Evolutionary conservation across 805 yeast genomes (phyloP), one percentile per base, ranked within the genome.

Genomic region (Jamesozyma piceae): DNA sequence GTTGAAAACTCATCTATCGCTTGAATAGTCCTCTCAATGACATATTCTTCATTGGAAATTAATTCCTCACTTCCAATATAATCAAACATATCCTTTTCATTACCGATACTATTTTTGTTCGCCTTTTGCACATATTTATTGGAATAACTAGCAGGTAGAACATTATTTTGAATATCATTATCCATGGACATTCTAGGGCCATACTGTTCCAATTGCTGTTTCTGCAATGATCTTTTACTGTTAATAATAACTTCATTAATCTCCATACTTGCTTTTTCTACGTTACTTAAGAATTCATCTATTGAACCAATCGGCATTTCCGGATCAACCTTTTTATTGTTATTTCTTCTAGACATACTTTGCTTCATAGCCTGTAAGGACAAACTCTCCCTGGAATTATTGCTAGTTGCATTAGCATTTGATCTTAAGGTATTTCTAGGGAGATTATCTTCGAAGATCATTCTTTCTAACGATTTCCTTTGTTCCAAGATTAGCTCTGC

Each of bases 1-100:
- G 95, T 82, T 0, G 97, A 88, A 62, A 89, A 92, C 46, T 86
- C 94, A 52, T 92, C 97, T 45, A 92, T 76, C 49, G 94, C 95
- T 52, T 86, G 84, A 43, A 94, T 67, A 0, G 97, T 90, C 49
- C 76, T 78, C 57, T 88, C 96, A 31, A 89, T 57, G 3, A 90
- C 68, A 54, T 77, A 85, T 48, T 79, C 87, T 14, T 86, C 95
- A 52, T 86, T 82, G 17, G 72, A 58, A 9, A 84, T 67, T 19
- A 85, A 56, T 24, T 68, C 69, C 39, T 84, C 90, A 41, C 72
- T 67, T 3, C 73, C 67, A 43, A 76, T 66, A 49, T 72, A 72
- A 20, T 22, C 18, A 4, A 26, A 18, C 4, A 21, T 24, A 33
- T 42, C 38, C 8, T 24, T 37, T 13, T 42, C 13, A 18, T 6